Base-by-base conservation (phyloP, 768 basidiomycete species). In the Leccinum subgranulosum region DNA sequence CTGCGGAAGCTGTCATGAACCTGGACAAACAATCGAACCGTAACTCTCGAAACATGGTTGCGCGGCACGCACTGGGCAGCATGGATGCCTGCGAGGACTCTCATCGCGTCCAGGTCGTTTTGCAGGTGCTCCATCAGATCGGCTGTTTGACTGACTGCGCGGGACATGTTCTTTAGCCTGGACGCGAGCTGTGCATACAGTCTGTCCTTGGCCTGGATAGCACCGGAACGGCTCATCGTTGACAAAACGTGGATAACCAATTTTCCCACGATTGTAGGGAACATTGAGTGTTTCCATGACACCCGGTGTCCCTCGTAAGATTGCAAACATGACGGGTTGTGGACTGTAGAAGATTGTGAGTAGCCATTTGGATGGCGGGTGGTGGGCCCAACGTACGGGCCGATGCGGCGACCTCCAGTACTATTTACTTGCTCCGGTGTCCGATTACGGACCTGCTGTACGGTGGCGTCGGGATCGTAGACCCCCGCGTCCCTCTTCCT, bases 181-280 rank as follows among this genome's bases (percentile, higher is more conserved):
- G 81, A 77, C 4, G 90, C 81, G 3, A 94, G 81, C 66, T 92
- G 90, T 39, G 81, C 79, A 66, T 94, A 94, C 23, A 93, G 84
- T 55, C 90, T 75, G 63, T 92, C 86, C 73, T 94, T 94, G 34
- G 87, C 83, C 60, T 88, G 87, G 0, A 86, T 86, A 4, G 88
- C 87, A 65, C 80, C 85, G 4, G 66, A 49, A n/a, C 66, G 62
- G 25, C 57, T 68, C 61, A 64, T 68, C 41, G 57, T 58, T 15
- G 34, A 23, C 39, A 4, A 39, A 39, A n/a, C n/a, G 36, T 34
- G 33, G 33, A 14, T 6, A 10, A 39, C 29, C 0, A 11, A 28
- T n/a, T 9, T 65, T 66, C 64, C 51, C 64, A 65, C 64, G 64
- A 33, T 31, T 43, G 5, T 39, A 43, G 27, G 36, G 15, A 31